Evolutionary conservation across 352 stramenopile species (phyloP), one percentile per base, ranked within the genome.

Genomic region (Globisporangium megalacanthum): DNA sequence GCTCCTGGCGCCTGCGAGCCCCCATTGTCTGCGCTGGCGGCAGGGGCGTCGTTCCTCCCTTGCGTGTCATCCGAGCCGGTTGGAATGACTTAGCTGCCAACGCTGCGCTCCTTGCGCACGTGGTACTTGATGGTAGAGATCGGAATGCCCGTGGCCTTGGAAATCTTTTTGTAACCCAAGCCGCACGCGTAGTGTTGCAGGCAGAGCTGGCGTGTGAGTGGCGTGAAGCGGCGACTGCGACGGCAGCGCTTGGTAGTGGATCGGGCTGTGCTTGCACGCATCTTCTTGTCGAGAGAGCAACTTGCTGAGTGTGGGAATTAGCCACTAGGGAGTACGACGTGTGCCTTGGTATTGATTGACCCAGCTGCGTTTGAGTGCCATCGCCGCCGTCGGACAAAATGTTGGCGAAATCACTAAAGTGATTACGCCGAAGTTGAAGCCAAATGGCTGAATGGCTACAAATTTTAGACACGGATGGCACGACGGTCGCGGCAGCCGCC

Each of bases 121-220:
- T 64, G 58, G 25, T 64, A 64, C 44, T 64, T 64, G 51, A 64
- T 64, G 31, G 58, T 64, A 10, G 58, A 64, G 35, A 59, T 64
- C 17, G 58, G 58, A n/a, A 64, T 64, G 51, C 58, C 51, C 13
- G 58, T 64, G 6, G 42, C 44, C 48, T 64, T 64, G 22, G 58
- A 64, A 44, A 64, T 64, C 22, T 44, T 48, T 44, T 64, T 64
- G 45, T 64, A 64, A 13, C 58, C 58, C 33, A 59, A 64, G 22
- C 58, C 58, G 51, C 58, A 20, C 4, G 58, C 58, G 45, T 64
- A 35, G 36, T 64, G 58, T 50, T 64, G 58, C 35, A 64, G 45
- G n/a, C 51, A 64, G 35, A 64, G 36, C 50, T 58, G 44, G 5
- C 51, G 58, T 25, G 51, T 64, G 22, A 64, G 22, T 3, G 35